Base-by-base conservation (phyloP, 805 yeast genomes). In the Yarrowia sp. region DNA sequence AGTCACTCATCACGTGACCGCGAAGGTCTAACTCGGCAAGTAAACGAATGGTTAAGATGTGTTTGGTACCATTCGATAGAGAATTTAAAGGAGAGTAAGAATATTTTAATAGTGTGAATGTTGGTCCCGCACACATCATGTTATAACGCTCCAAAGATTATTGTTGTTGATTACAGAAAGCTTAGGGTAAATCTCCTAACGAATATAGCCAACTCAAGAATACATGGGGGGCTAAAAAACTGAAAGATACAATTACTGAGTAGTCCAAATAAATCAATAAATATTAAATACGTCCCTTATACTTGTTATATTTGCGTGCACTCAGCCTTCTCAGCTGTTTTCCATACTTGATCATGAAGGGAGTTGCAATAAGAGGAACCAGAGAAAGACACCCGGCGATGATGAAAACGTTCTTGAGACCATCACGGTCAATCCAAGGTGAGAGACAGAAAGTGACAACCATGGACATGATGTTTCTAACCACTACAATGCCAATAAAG, bases 401-500 rank as follows among this genome's bases (percentile, higher is more conserved):
- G 13, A 52, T 52, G n/a, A 52, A 52, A 13, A 52, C 58, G 9
- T 52, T 52, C 9, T 19, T 52, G 19, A 52, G 58, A 0, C 58
- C 58, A 20, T 52, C 15, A 3, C 14, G 43, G 2, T 52, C 43
- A 52, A 52, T 38, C 58, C 58, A 52, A 3, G 58, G 58, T 15
- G 58, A 13, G 2, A 52, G 13, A 17, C 58, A 52, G 20, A 52
- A 52, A 3, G 58, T 52, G 4, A 52, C 58, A 13, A 52, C 58
- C 58, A 52, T 52, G 0, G 43, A 19, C 58, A 52, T 20, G 43
- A 52, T 52, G 43, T 52, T 52, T 52, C 58, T 36, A 17, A 52
- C 58, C 43, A 52, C 58, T 9, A 52, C 58, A 38, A 52, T 38
- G 13, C 58, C 58, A 15, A 52, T 52, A 10, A 52, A 36, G 14